These are phyloP conservation scores for Globisporangium sylvaticum DNA, from an alignment of 352 stramenopile species.

Conservation along the genomic window DNA sequence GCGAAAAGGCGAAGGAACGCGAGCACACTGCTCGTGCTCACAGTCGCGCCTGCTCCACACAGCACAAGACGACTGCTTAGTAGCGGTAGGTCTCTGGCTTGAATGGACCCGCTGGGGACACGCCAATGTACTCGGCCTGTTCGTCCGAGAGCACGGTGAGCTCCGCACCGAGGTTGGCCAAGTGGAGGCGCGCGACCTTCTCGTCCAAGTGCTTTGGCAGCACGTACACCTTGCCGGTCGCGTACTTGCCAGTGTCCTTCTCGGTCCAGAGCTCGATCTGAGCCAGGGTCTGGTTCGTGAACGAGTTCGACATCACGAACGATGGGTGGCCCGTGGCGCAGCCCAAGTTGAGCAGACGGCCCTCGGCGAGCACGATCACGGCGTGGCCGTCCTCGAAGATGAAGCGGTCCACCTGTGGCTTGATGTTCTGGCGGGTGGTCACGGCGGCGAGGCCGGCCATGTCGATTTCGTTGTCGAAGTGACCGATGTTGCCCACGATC, in stretches of 20 bases:
- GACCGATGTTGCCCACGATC: slow-evolving; percentile 99
- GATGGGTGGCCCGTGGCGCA: slow-evolving; percentile 98
- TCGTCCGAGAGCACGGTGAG: slow-evolving; percentile 94
- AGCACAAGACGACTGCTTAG: slow-evolving; percentile 53
- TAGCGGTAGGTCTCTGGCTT: slow-evolving; percentile 98
- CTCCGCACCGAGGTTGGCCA: slow-evolving; percentile 94
- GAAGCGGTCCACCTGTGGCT: slow-evolving; percentile 99
- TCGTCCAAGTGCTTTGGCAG: slow-evolving; percentile 98
- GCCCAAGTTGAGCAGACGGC: slow-evolving; percentile 97
- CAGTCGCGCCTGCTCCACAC: neutral
- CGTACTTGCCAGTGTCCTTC: slow-evolving; percentile 94
- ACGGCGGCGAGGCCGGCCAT: slow-evolving; percentile 91
- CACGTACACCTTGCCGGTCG: slow-evolving; percentile 95
- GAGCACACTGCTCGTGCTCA: slow-evolving; percentile 3
- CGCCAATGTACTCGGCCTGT: slow-evolving; percentile 98
- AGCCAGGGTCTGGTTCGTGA: slow-evolving; percentile 99
- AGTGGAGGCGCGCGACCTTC: slow-evolving; percentile 97
- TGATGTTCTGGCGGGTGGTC: slow-evolving; percentile 97
- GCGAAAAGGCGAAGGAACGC: neutral
- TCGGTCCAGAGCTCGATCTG: slow-evolving; percentile 99
- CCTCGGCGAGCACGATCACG: slow-evolving; percentile 97
- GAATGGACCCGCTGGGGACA: slow-evolving; percentile 92
- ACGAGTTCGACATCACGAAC: slow-evolving; percentile 99
- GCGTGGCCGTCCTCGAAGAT: slow-evolving; percentile 95
- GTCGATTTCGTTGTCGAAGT: slow-evolving; percentile 99